Percentiles rank a stretch among this genome's conserved stretches.
These are phyloP conservation scores for Raphanus hybrid DNA, from an alignment of 441 rosid species.

Conservation along the genomic window DNA sequence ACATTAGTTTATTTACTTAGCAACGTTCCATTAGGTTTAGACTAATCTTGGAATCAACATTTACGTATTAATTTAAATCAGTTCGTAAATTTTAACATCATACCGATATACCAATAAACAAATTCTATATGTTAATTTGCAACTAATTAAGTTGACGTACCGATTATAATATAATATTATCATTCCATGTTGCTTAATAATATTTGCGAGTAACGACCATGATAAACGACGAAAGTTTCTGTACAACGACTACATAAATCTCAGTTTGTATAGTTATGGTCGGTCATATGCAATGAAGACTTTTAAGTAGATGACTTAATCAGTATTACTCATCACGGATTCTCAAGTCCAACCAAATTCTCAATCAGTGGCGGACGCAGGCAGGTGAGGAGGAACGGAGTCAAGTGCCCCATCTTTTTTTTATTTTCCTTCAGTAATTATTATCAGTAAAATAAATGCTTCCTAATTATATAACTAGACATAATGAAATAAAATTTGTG, in stretches of 20 bases:
- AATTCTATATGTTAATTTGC: not conserved
- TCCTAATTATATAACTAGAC: no score
- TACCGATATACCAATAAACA: constrained; percentile 3
- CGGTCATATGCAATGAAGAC: constrained; percentile 44
- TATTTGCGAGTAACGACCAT: constrained; percentile 18
- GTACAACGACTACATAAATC: constrained; percentile 39
- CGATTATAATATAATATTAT: constrained; percentile 2
- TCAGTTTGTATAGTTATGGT: constrained; percentile 37
- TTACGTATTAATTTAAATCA: not conserved
- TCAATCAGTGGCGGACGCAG: no score
- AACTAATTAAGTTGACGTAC: constrained; percentile 14
- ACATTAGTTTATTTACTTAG: not conserved
- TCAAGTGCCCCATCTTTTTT: no score
- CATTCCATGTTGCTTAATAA: constrained; percentile 28
- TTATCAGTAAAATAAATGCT: no score
- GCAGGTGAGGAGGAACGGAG: no score
- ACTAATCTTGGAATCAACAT: not conserved
- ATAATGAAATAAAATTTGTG: no score
- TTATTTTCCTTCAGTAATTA: no score
- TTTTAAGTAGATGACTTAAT: constrained; percentile 33
- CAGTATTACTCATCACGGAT: constrained; percentile 37
- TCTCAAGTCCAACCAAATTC: constrained; percentile 40
- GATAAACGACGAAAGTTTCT: constrained; percentile 16
- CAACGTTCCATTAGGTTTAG: not conserved
- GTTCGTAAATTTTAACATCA: not conserved